Evolutionary conservation across 1,284 basidiomycete genomes (phyloP).

Genomic region (Puccinia coronata): DNA sequence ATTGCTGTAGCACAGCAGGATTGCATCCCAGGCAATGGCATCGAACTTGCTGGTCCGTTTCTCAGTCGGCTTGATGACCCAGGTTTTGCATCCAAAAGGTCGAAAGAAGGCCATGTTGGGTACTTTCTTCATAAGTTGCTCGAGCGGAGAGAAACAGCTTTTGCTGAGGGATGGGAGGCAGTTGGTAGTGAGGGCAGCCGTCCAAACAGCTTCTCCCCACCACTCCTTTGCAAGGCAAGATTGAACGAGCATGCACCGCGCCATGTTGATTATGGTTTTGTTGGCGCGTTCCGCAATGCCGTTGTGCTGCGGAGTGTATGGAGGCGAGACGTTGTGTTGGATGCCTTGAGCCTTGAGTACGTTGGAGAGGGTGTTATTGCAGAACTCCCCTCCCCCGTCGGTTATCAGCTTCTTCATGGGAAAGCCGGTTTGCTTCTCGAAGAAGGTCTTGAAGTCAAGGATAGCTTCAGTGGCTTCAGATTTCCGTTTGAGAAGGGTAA

Average conservation of each 20-base stretch:
- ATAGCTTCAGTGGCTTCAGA: background rate
- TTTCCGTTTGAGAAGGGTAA: background rate
- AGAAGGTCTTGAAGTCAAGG: background rate
- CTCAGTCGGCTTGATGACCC: background rate
- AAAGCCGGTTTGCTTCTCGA: background rate
- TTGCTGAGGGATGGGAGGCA: background rate
- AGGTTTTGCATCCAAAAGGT: slow-evolving; percentile 22
- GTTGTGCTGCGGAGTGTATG: background rate
- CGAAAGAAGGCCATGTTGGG: background rate
- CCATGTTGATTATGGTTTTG: no score
- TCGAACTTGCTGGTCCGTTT: background rate
- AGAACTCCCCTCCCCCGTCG: background rate
- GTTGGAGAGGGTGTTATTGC: background rate
- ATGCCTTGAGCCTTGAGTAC: background rate
- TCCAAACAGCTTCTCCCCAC: slow-evolving; percentile 9
- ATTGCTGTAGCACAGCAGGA: slow-evolving; percentile 4
- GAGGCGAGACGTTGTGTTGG: background rate
- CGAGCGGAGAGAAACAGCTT: no score
- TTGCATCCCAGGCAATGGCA: background rate
- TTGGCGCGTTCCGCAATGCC: no score
- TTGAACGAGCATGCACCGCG: background rate
- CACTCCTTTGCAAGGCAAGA: background rate
- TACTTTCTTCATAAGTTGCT: background rate
- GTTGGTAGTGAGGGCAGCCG: background rate
- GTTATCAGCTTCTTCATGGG: background rate